Evolutionary conservation across 352 stramenopile genomes (phyloP), one percentile per base, ranked within the genome.

Genomic region (Chrysophaeum taylorii): DNA sequence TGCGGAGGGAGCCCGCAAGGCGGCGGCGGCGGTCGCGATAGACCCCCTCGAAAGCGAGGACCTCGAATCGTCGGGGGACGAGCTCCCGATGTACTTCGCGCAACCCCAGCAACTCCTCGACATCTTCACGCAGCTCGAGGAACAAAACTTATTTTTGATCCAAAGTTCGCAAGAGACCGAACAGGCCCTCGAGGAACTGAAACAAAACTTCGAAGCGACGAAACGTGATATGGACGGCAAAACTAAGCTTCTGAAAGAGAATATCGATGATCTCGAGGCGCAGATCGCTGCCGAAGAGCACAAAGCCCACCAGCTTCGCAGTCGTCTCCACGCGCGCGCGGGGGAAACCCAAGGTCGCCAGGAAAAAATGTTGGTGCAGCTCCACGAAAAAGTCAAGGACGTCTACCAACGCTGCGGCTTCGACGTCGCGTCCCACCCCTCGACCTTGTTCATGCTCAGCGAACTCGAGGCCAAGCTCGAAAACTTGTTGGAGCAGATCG

Each of bases 141-240:
- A 97, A 70, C 92, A 91, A 79, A 97, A 97, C 68, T 81, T 97
- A 53, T 97, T 96, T 71, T 71, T 97, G 35, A 96, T 97, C 71
- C 89, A 96, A 74, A 96, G 96, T 79, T 93, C 84, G 67, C 89
- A 97, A 74, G 89, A 96, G 71, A 96, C 90, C 0, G 91, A 97
- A 78, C 89, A 95, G 74, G 92, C 89, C 29, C 82, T 96, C 0
- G 91, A 97, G 62, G 91, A 96, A 74, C 86, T 97, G 35, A 94
- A 95, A 74, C 86, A 94, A 70, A 90, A 84, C 76, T 75, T 69
- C 52, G 81, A 84, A n/a, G 84, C 91, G 43, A 94, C 88, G 0
- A 90, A 92, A 76, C 87, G 85, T 54, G 88, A 79, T 16, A 94
- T 94, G 86, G 87, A 94, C 67, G 79, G 78, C 33, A 92, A 93